These are phyloP conservation scores for Plasmodium knowlesi DNA, from an alignment of 169 alveolate species.

Conservation along the genomic window DNA sequence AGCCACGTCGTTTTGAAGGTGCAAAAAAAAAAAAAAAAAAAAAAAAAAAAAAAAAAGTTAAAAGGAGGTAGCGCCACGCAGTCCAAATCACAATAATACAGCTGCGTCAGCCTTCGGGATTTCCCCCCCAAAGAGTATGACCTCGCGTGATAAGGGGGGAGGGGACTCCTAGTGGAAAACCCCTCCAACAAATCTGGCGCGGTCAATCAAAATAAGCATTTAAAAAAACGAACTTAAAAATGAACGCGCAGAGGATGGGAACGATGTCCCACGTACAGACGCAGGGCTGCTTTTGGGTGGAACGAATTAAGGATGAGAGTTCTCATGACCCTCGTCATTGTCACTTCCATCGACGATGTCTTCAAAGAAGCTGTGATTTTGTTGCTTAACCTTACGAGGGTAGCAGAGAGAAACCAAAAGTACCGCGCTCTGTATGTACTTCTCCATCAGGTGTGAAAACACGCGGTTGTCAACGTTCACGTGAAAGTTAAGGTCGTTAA, in stretches of 20 bases:
- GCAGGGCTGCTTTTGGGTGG: neutral
- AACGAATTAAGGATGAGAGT: neutral
- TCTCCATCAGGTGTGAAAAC: conserved; percentile 40
- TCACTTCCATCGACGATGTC: conserved; percentile 14
- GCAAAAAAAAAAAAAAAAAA: neutral
- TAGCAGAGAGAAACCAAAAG: conserved; percentile 38
- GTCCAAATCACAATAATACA: neutral
- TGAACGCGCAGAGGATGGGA: neutral
- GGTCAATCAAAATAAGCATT: neutral
- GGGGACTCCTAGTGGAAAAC: neutral
- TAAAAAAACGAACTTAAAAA: neutral
- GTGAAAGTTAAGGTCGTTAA: conserved; percentile 37
- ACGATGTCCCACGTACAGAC: neutral
- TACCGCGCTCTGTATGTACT: conserved; percentile 39
- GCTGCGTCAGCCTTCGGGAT: neutral
- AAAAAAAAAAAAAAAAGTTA: neutral
- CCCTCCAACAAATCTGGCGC: neutral
- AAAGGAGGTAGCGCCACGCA: neutral
- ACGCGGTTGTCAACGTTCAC: conserved; percentile 15
- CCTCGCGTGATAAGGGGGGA: neutral
- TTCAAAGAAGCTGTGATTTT: conserved; percentile 16
- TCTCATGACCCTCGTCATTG: neutral
- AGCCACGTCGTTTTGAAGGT: neutral
- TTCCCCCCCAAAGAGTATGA: neutral
- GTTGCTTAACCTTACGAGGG: conserved; percentile 22